These are phyloP conservation scores for Pythium phragmiticola DNA, from an alignment of 352 stramenopile genomes.

Conservation along the genomic window DNA sequence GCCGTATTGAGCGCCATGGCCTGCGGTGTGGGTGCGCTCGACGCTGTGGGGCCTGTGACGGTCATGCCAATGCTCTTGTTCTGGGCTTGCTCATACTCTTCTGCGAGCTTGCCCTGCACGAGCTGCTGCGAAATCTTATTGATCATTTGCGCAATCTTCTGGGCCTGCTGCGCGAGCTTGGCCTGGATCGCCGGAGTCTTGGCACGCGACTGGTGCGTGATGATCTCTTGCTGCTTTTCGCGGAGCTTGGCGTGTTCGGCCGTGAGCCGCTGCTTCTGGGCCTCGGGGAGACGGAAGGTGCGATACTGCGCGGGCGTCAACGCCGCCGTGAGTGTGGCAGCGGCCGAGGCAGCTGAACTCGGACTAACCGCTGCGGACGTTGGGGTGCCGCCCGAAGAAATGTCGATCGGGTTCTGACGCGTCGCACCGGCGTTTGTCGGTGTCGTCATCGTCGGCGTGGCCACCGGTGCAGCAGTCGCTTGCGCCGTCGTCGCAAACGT, in stretches of 20 bases:
- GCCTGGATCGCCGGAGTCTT: slow-evolving; percentile 71
- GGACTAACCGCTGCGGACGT: slow-evolving; percentile 15
- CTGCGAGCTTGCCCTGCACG: slow-evolving; percentile 77
- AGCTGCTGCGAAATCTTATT: slow-evolving; percentile 87
- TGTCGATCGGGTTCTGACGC: slow-evolving; percentile 51
- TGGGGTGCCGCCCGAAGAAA: slow-evolving; percentile 33
- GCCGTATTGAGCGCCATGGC: slow-evolving; percentile 28
- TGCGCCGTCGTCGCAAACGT: slow-evolving; percentile 8
- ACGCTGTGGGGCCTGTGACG: slow-evolving; percentile 18
- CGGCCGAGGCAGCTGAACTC: slow-evolving; percentile 2
- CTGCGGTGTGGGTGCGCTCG: slow-evolving; percentile 23
- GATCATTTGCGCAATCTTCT: slow-evolving; percentile 79
- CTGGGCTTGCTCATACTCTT: slow-evolving; percentile 73
- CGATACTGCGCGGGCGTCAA: slow-evolving; percentile 71
- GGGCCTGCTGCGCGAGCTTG: slow-evolving; percentile 72
- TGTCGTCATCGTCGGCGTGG: slow-evolving; percentile 23
- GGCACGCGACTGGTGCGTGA: slow-evolving; percentile 66
- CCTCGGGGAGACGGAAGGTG: slow-evolving; percentile 68
- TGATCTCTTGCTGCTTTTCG: slow-evolving; percentile 78
- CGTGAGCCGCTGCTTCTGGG: slow-evolving; percentile 66
- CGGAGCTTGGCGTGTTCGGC: slow-evolving; percentile 69
- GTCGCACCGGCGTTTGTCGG: slow-evolving; percentile 30
- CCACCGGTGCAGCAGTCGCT: not conserved
- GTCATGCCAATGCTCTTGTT: slow-evolving; percentile 41
- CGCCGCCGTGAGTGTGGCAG: slow-evolving; percentile 24